Percentiles rank a stretch among this genome's conserved stretches.
phyloP scores from a whole-genome alignment of 768 basidiomycete genomes.

The Suillus plorans region DNA sequence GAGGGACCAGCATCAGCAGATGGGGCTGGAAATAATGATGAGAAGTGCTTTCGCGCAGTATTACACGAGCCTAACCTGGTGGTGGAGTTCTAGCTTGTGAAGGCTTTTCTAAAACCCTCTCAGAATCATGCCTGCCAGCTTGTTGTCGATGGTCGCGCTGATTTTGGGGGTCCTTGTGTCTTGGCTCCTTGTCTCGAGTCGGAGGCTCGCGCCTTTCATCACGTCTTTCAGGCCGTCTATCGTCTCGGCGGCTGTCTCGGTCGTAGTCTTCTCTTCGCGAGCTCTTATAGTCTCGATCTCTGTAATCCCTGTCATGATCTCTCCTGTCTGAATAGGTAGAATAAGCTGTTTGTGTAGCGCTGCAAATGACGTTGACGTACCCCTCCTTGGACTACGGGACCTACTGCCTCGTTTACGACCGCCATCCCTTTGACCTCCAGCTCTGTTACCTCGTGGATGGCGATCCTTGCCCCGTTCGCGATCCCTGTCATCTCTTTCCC shows the following conservation, averaged over 20 bases:
- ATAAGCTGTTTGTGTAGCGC: background rate
- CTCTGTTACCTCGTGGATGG: constrained; percentile 37
- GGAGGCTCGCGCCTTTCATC: constrained; percentile 34
- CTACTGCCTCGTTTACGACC: constrained; percentile 41
- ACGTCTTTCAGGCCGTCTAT: constrained; percentile 30
- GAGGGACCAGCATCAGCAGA: constrained; percentile 2
- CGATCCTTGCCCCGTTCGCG: constrained; percentile 50
- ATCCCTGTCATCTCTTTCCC: constrained; percentile 49
- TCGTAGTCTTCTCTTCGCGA: constrained; percentile 32
- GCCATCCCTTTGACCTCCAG: constrained; percentile 32
- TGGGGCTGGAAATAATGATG: background rate
- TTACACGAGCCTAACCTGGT: background rate
- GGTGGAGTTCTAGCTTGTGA: constrained; percentile 4
- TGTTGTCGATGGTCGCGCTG: constrained; percentile 24
- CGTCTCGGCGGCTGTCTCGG: constrained; percentile 30
- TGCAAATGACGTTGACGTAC: constrained; percentile 15
- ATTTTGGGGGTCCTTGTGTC: constrained; percentile 21
- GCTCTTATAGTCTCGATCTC: constrained; percentile 40
- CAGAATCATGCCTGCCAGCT: constrained; percentile 10
- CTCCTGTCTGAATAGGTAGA: constrained; percentile 32
- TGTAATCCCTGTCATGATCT: constrained; percentile 32
- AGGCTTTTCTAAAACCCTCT: background rate
- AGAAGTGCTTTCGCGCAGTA: background rate
- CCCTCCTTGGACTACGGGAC: constrained; percentile 36
- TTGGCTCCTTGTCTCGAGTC: constrained; percentile 25